These are phyloP conservation scores for Trypanosoma melophagium DNA, from an alignment of 208 protist genomes.

Conservation along the genomic window DNA sequence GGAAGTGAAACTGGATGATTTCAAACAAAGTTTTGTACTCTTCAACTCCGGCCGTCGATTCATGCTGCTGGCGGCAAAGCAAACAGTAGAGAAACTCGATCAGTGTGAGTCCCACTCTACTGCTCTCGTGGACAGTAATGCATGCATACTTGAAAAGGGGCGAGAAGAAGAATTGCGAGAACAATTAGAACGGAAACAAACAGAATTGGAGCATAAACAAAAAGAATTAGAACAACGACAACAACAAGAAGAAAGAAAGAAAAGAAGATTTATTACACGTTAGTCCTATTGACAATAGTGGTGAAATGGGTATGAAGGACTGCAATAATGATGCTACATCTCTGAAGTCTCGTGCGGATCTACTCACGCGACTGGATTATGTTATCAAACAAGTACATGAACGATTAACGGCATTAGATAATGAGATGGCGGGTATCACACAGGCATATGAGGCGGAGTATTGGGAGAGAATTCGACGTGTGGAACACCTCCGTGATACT, in stretches of 20 bases:
- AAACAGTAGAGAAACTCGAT: not conserved
- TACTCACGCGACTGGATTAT: constrained; percentile 9
- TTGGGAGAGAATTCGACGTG: not conserved
- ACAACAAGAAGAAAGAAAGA: not conserved
- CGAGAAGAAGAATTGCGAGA: not conserved
- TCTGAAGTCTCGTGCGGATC: no score
- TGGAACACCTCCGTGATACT: not conserved
- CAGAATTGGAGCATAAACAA: not conserved
- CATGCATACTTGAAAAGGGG: no score
- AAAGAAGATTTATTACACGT: not conserved
- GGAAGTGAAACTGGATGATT: constrained; percentile 15
- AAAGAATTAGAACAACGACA: constrained; percentile 2
- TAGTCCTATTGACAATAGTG: no score
- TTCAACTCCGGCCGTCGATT: constrained; percentile 17
- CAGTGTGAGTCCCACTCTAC: not conserved
- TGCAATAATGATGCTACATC: no score
- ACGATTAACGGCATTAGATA: constrained; percentile 2
- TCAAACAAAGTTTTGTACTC: constrained; percentile 6
- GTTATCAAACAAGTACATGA: constrained; percentile 10
- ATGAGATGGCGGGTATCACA: not conserved
- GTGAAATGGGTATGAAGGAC: no score
- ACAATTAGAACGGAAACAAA: constrained; percentile 1
- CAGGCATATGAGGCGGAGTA: not conserved
- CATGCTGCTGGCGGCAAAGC: not conserved
- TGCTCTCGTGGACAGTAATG: no score